Conservation (phyloP, 441 rosid species). For the Croton laevigatus region DNA sequence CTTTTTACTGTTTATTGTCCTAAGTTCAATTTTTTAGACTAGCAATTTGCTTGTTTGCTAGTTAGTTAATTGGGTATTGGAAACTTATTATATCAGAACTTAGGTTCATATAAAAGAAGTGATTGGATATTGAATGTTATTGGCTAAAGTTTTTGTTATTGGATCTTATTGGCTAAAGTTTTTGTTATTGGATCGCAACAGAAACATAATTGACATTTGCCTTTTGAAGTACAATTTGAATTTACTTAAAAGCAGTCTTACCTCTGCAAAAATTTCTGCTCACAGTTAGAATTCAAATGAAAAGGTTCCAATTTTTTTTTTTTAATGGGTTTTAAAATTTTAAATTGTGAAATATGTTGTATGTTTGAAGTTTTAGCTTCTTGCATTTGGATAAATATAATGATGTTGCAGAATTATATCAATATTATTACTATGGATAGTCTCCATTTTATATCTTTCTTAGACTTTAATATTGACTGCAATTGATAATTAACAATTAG, state of each 20-base stretch:
- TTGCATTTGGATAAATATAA: neutral
- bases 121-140: neutral
- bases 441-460: neutral
- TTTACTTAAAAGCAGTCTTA: neutral
- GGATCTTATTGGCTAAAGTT: neutral
- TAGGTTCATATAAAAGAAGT: neutral
- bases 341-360: neutral
- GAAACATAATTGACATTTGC: neutral
- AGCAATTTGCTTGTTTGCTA: slow-evolving; percentile 16
- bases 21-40: slow-evolving; percentile 10
- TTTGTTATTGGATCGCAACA: neutral
- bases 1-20: neutral
- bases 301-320: neutral
- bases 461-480: slow-evolving; percentile 1
- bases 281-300: neutral
- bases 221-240: neutral
- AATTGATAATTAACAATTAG: slow-evolving; percentile 21
- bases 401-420: neutral
- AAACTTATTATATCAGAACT: slow-evolving; percentile 6
- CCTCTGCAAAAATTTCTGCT: neutral
- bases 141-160: neutral
- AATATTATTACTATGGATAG: neutral
- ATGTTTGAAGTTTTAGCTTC: neutral
- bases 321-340: neutral
- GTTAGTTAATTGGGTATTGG: neutral